Evolutionary conservation across 805 yeast species (phyloP), one percentile per base, ranked within the genome.

Genomic region (Priceomyces medius): DNA sequence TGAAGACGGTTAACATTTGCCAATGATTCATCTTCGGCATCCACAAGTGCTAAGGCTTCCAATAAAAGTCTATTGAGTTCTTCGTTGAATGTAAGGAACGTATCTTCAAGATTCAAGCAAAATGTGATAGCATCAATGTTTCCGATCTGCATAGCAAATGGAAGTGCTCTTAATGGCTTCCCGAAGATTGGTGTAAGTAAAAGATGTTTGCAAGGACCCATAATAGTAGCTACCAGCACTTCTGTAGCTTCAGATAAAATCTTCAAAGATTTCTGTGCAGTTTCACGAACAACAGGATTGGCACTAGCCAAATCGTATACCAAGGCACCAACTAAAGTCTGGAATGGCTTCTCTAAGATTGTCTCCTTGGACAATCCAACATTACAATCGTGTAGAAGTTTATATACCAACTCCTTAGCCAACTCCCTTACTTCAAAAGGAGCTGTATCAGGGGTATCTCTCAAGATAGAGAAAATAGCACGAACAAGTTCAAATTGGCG

Each of bases 101-200:
- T 76, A 47, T 85, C 77, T 9, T 88, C 93, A 37, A 91, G 70
- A 1, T 84, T 80, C 43, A 93, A 67, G 56, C 97, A 91, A 61
- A 83, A 95, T 0, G 96, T 83, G n/a, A 93, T 87, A 1, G 98
- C 98, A 47, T 93, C 98, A 46, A 93, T 90, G 59, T 93, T 90
- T 27, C 99, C 99, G 42, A 93, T 93, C 65, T 95, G 99, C 96
- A 91, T 93, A 3, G 96, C 93, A 67, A 95, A 93, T 0, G 99
- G 99, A 46, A 93, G 72, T 0, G 99, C 99, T 48, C 99, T 75
- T 43, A 93, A 66, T 0, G 99, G 99, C 58, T 93, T 93, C 3
- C 96, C 96, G 69, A 93, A 95, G 17, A 93, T 93, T 5, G 99
- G 98, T 0, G 95, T 86, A 35, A 93, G 66, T 20, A 95, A 68